phyloP scores from a whole-genome alignment of 1,284 basidiomycete species.

The Cystobasidiaceae sp. region DNA sequence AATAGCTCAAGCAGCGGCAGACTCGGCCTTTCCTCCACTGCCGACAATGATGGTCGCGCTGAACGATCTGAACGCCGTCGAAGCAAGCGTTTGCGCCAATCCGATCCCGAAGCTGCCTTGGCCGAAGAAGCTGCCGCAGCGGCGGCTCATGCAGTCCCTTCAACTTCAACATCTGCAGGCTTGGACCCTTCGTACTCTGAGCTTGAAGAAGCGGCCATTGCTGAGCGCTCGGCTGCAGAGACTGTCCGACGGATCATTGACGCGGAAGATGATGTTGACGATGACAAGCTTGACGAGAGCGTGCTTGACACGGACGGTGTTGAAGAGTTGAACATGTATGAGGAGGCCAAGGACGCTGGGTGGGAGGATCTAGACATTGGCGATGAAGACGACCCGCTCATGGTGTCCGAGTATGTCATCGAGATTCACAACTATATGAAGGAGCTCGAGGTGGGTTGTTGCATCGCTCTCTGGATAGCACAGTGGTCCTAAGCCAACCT shows the following conservation, averaged over 20 bases:
- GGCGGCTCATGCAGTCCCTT: background rate
- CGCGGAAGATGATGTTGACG: conserved; percentile 26
- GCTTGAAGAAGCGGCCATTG: background rate
- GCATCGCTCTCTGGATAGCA: conserved; percentile 52
- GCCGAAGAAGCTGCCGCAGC: background rate
- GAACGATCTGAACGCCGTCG: conserved; percentile 4
- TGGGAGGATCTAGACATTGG: conserved; percentile 88
- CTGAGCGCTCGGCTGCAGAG: background rate
- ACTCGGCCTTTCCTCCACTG: background rate
- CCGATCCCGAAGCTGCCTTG: background rate
- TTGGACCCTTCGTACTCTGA: background rate
- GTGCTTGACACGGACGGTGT: conserved; percentile 26
- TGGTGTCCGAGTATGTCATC: conserved; percentile 93
- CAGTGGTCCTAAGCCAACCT: background rate
- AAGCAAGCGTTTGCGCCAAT: conserved; percentile 13
- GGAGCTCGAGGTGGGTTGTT: conserved; percentile 55
- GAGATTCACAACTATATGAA: conserved; percentile 94
- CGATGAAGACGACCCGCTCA: conserved; percentile 87
- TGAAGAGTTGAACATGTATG: conserved; percentile 39
- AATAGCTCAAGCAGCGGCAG: background rate
- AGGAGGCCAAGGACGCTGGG: conserved; percentile 52
- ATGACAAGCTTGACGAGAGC: conserved; percentile 34
- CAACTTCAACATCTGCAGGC: background rate
- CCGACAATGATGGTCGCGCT: conserved; percentile 9
- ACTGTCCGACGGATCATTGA: conserved; percentile 11